Base-by-base conservation (phyloP, 1,284 basidiomycete genomes). In the Tilletia horrida region DNA sequence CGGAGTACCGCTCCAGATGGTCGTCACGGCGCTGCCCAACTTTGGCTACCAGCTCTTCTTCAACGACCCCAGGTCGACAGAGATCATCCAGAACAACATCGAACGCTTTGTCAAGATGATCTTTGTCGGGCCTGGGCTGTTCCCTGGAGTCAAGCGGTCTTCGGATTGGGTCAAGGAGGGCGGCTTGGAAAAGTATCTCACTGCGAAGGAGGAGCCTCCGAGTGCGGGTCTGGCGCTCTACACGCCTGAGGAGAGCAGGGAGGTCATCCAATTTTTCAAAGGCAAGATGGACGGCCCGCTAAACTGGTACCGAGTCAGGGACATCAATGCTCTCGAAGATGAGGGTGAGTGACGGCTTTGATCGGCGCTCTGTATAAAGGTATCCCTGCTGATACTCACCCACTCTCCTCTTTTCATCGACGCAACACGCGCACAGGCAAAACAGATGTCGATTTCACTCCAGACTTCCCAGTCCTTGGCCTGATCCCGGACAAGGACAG, bases 1-100 rank as follows among this genome's bases (percentile, higher is more conserved):
- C 23, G 27, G 44, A 2, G 40, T 76, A 11, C 67, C 73, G 0
- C 74, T 73, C 35, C 67, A 73, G 25, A 55, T 67, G 43, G 65
- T 77, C 6, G 57, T 74, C 27, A 63, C 71, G 16, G 64, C 31
- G n/a, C 62, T 74, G 2, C 73, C 76, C 13, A 71, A 66, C 64
- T 77, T 75, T 63, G 76, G 74, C 47, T 77, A 77, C 29, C 74
- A 77, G 42, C 67, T 67, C 62, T 77, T 77, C 68, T 77, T 77
- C 29, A 68, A 66, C n/a, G 70, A 74, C 18, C 66, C 71, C 44
- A 42, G 70, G 2, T 72, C 71, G 45, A 77, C 74, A 65, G 68
- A 73, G 64, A 76, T 76, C 63, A 68, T 77, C 66, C 68, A 76
- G 23, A 62, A 74, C 29, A 70, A 75, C 31, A 68, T 76, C 29